A percentile compares a stretch with the other conserved stretches of the same genome.
phyloP scores from a whole-genome alignment of 257 asterid genomes.

The Salvia miltiorrhiza region DNA sequence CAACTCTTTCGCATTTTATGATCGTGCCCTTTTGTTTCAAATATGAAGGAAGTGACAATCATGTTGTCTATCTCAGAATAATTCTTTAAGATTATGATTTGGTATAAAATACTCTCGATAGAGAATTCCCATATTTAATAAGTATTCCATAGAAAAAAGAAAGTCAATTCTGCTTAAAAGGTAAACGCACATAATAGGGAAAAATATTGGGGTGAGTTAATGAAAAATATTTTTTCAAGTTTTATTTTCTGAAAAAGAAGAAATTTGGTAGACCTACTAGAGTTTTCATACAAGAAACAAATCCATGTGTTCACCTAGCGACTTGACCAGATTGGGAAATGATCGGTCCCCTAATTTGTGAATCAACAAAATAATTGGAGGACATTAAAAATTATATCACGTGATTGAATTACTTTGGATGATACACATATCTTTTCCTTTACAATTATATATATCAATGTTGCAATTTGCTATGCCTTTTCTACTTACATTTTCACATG shows the following conservation, averaged over 20 bases:
- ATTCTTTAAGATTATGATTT: background rate
- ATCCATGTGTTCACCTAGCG: slow-evolving; percentile 13
- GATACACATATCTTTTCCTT: background rate
- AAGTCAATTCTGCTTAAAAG: background rate
- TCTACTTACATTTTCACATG: slow-evolving; percentile 30
- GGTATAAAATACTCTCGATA: background rate
- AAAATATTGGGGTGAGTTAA: background rate
- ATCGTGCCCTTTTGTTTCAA: no score
- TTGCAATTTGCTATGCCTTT: slow-evolving; percentile 15
- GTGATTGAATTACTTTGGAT: background rate
- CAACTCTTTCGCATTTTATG: no score
- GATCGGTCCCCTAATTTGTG: slow-evolving; percentile 20
- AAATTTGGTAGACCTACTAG: background rate
- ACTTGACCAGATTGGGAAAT: slow-evolving; percentile 16
- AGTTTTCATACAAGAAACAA: background rate
- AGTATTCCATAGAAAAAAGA: background rate
- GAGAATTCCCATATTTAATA: background rate
- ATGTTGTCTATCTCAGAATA: no score
- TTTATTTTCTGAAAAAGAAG: background rate
- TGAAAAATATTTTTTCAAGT: background rate
- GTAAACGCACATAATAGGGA: background rate
- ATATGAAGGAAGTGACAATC: no score
- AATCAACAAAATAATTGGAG: background rate
- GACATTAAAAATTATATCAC: slow-evolving; percentile 9
- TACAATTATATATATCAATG: background rate